Evolutionary conservation across 257 asterid genomes (phyloP).

Genomic region (Solanum medicagineum): DNA sequence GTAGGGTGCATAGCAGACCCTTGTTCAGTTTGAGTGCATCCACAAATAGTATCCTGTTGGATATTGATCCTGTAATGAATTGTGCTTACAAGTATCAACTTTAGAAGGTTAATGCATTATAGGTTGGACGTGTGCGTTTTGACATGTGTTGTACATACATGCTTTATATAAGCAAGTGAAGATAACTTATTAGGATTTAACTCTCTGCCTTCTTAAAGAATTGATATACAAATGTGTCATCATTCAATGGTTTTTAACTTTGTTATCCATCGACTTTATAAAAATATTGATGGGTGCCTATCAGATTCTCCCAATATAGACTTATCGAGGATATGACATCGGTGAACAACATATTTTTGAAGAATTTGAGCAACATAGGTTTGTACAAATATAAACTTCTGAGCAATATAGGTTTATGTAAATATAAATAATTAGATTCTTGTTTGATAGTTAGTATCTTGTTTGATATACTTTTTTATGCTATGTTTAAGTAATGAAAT

Average conservation of each 20-base stretch:
- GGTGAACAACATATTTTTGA: not conserved
- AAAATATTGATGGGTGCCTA: not conserved
- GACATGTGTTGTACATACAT: not conserved
- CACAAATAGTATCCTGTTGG: not conserved
- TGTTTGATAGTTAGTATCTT: too few relatives aligned
- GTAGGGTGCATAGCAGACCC: not conserved
- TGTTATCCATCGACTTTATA: too few relatives aligned
- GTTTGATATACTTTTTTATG: too few relatives aligned
- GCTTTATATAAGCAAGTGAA: not conserved
- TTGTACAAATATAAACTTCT: too few relatives aligned
- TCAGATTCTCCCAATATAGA: not conserved
- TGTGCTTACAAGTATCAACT: not conserved
- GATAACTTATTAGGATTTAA: not conserved
- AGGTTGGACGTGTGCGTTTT: not conserved
- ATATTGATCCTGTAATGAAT: not conserved
- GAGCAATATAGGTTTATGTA: too few relatives aligned
- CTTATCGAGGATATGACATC: not conserved
- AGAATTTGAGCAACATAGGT: not conserved
- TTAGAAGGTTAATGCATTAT: not conserved
- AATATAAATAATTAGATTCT: too few relatives aligned
- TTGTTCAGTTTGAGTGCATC: not conserved
- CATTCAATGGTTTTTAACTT: not conserved
- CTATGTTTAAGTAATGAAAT: too few relatives aligned
- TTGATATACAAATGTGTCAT: not conserved
- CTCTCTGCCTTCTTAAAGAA: not conserved